These are phyloP conservation scores for Brassica hybrid DNA, from an alignment of 441 rosid species.

Conservation along the genomic window DNA sequence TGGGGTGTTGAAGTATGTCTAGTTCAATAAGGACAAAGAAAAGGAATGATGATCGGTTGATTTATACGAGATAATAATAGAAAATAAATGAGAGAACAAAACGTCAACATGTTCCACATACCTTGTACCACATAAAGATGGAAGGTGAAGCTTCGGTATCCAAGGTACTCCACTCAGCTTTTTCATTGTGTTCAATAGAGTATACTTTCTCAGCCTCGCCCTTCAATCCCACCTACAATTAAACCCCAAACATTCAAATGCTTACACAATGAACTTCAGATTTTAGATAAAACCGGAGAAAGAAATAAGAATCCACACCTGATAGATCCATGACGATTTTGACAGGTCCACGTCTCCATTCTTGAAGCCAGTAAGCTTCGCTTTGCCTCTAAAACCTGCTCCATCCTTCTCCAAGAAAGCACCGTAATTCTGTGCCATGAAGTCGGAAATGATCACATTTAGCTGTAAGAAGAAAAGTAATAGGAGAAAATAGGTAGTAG, in stretches of 20 bases:
- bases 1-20: slow-evolving; percentile 66
- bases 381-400: slow-evolving; percentile 88
- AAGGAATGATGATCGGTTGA: no score
- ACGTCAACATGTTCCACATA: slow-evolving; percentile 14
- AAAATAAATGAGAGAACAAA: neutral
- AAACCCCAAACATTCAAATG: slow-evolving; percentile 24
- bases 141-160: slow-evolving; percentile 56
- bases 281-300: slow-evolving; percentile 2
- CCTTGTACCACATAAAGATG: slow-evolving; percentile 81
- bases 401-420: slow-evolving; percentile 94
- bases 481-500: slow-evolving; percentile 1
- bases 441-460: neutral
- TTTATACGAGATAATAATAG: neutral
- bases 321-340: slow-evolving; percentile 81
- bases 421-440: slow-evolving; percentile 77
- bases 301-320: slow-evolving; percentile 72
- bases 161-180: slow-evolving; percentile 68
- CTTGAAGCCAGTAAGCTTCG: slow-evolving; percentile 79
- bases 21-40: slow-evolving; percentile 28
- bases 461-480: slow-evolving; percentile 13
- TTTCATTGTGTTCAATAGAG: slow-evolving; percentile 57
- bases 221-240: slow-evolving; percentile 65
- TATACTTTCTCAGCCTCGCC: slow-evolving; percentile 66
- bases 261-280: slow-evolving; percentile 12
- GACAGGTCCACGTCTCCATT: slow-evolving; percentile 84